phyloP scores from a whole-genome alignment of 169 alveolate genomes.

The Ichthyophthirius multifiliis region DNA sequence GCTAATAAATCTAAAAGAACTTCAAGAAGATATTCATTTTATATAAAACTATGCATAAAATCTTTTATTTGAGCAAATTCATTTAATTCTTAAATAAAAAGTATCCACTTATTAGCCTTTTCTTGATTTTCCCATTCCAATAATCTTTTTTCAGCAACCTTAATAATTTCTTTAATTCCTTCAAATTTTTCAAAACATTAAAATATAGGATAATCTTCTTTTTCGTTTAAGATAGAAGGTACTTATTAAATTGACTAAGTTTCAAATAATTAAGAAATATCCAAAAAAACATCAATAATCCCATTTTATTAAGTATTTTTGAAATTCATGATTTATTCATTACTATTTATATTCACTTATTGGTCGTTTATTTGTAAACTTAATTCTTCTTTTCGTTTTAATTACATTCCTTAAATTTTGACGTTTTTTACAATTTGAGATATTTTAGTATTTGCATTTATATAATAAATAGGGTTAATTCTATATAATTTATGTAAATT shows the following conservation, averaged over 20 bases:
- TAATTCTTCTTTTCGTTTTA: too few species aligned
- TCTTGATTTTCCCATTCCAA: slow-evolving; percentile 41
- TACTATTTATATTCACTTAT: too few species aligned
- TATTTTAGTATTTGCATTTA: too few species aligned
- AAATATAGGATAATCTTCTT: slow-evolving; percentile 34
- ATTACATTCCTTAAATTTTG: too few species aligned
- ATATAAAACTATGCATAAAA: slow-evolving; percentile 59
- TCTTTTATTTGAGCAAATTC: slow-evolving; percentile 63
- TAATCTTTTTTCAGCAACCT: slow-evolving; percentile 33
- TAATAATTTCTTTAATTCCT: slow-evolving; percentile 54
- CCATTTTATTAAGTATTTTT: not conserved
- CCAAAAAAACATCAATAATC: not conserved
- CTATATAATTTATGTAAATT: too few species aligned
- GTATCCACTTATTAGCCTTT: slow-evolving; percentile 63
- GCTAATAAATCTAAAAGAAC: slow-evolving; percentile 65
- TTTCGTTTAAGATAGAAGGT: not conserved
- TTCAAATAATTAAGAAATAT: not conserved
- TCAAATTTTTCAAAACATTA: slow-evolving; percentile 47
- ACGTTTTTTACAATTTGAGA: too few species aligned
- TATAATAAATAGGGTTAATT: too few species aligned
- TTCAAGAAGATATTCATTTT: slow-evolving; percentile 57
- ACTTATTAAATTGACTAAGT: not conserved
- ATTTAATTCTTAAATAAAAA: slow-evolving; percentile 69
- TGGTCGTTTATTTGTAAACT: too few species aligned
- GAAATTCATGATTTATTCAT: not conserved